Base-by-base conservation (phyloP, 176 grass and related monocot species). In the Secale cereale region DNA sequence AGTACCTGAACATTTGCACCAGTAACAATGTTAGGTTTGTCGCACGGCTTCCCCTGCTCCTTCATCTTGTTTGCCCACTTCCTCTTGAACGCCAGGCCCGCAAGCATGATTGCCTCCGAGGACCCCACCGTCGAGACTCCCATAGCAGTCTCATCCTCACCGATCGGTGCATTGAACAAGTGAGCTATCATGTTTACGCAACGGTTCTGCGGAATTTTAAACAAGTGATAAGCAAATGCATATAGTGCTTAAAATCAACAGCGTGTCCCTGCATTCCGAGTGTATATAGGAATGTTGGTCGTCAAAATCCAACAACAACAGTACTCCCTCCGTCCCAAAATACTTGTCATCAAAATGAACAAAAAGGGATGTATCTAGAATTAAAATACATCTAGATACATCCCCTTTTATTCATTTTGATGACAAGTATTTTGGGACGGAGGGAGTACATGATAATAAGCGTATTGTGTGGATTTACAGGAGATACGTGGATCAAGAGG, bases 111-210 rank as follows among this genome's bases (percentile, higher is more conserved):
- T 15, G 91, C 94, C 81, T 97, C 91, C 3, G 91, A 97, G 30
- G 89, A 93, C 30, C 94, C 94, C 22, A 93, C 91, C 8, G 94
- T 97, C 40, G 89, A 78, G 27, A 97, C 91, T 35, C 94, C 91
- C 8, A 97, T 41, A 50, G 94, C 91, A 0, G 87, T 93, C 16
- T 97, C 94, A 1, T 89, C 85, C 50, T 93, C 94, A 23, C 81
- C 80, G 9, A 97, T 88, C 0, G 94, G 89, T 1, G 87, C 91
- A 31, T 91, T 85, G 85, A 97, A 97, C 74, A 97, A 79, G 68
- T 91, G 94, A 5, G 91, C 94, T 83, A 93, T 97, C 73, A 97
- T 97, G 71, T 97, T 97, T 43, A 97, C 94, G 43, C 94, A 97
- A 2, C 91, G 89, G 75, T 97, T 97, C 91, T 97, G 89, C 65